Evolutionary conservation across 306 rosid species (phyloP).

Genomic region (Purshia tridentata): DNA sequence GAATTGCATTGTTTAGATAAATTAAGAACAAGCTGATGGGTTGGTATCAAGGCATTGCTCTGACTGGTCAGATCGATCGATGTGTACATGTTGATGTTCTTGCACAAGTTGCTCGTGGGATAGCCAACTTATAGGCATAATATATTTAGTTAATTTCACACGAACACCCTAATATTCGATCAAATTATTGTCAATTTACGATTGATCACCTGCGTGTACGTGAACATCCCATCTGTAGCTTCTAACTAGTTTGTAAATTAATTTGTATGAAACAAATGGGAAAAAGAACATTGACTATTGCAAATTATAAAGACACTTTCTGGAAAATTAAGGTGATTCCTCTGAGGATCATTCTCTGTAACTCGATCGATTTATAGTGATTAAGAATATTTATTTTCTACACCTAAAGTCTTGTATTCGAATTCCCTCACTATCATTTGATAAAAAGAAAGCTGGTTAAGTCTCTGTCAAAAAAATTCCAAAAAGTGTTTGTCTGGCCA

Average conservation of each 20-base stretch:
- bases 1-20: constrained; percentile 52
- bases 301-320: no score
- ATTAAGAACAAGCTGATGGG: constrained; percentile 63
- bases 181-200: constrained; percentile 3
- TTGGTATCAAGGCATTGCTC: constrained; percentile 78
- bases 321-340: no score
- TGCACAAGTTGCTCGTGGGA: constrained; percentile 99
- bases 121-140: constrained; percentile 58
- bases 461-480: no score
- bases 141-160: constrained; percentile 27
- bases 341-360: no score
- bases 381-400: no score
- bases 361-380: no score
- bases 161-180: constrained; percentile 13
- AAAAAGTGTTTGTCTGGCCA: no score
- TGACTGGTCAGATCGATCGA: constrained; percentile 85
- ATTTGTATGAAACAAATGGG: constrained; percentile 57
- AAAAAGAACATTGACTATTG: neutral
- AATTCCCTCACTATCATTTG: neutral
- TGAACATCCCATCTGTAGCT: constrained; percentile 32
- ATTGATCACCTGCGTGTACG: neutral
- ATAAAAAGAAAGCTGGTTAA: no score
- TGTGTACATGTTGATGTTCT: constrained; percentile 94
- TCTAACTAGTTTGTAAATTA: constrained; percentile 49
- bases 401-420: no score